Base-by-base conservation (phyloP, 805 yeast genomes). In the Pichia scutulata region DNA sequence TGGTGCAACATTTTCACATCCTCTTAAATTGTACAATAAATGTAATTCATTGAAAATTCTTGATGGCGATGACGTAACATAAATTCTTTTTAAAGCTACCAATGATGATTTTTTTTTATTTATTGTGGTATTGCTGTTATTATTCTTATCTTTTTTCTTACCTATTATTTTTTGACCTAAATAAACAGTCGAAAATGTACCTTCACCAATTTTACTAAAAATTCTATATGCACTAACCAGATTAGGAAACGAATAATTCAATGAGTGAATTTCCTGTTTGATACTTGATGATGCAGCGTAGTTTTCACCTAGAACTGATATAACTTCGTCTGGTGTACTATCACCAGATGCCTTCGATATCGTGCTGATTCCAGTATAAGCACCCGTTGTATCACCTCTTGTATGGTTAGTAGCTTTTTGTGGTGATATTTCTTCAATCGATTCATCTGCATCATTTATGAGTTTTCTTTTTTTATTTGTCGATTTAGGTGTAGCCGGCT, bases 31-130 rank as follows among this genome's bases (percentile, higher is more conserved):
- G 62, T 85, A 84, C 30, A 93, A 73, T 44, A 93, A 70, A 55
- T 84, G 84, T 55, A 93, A 75, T 66, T 93, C 99, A 64, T 90
- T 90, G 58, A 79, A 81, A 42, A 93, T 92, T 66, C 99, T 77
- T 55, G 81, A 83, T 0, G 98, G 97, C 8, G 97, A 89, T 1
- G 97, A 87, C 0, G 99, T 93, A 21, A 90, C 98, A 65, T 92
- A 90, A 44, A 93, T 89, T 60, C 93, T 80, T 64, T 93, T 93
- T 57, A 93, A 72, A 2, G 99, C 99, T 51, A 93, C 98, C 26
- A 60, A 44, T 9, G 66, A 59, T 64, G 43, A 73, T 73, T 7
- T 28, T 24, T 21, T 39, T 57, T 13, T 5, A 63, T 72, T 55
- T 66, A n/a, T n/a, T n/a, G 37, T n/a, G 37, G 8, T 33, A 33